These are phyloP conservation scores for Danielia reshetovae DNA, from an alignment of 805 yeast genomes.

Conservation along the genomic window DNA sequence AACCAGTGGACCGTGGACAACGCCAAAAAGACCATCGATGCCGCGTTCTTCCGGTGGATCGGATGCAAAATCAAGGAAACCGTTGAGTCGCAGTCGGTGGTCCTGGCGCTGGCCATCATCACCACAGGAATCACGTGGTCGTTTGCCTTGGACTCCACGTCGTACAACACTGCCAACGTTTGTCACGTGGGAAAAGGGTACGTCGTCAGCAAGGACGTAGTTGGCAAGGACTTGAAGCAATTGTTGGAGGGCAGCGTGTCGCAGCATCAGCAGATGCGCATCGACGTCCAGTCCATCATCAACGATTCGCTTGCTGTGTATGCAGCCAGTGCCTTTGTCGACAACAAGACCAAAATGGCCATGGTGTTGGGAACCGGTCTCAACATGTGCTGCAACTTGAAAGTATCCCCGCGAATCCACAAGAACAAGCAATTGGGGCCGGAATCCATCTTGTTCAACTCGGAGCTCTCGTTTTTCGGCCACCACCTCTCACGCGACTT, in stretches of 20 bases:
- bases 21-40: constrained; percentile 36
- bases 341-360: constrained; percentile 40
- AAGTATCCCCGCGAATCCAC: constrained; percentile 15
- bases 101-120: constrained; percentile 15
- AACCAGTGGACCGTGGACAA: constrained; percentile 38
- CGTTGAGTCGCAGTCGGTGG: constrained; percentile 18
- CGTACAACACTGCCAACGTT: constrained; percentile 43
- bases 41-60: constrained; percentile 41
- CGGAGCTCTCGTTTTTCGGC: constrained; percentile 58
- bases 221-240: constrained; percentile 36
- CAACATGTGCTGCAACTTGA: constrained; percentile 47
- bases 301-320: constrained; percentile 68
- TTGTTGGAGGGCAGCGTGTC: constrained; percentile 36
- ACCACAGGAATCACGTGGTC: constrained; percentile 53
- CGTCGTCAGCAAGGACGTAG: constrained; percentile 39
- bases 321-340: constrained; percentile 46
- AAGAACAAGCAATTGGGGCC: constrained; percentile 7
- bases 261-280: constrained; percentile 18
- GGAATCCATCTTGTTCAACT: constrained; percentile 33
- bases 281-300: constrained; percentile 44
- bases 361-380: constrained; percentile 69
- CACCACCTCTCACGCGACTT: constrained; percentile 24
- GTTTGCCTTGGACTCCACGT: constrained; percentile 45
- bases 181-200: constrained; percentile 62
- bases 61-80: constrained; percentile 30